Evolutionary conservation across 139 green algal species (phyloP).

Genomic region (Coelastrella sp.): DNA sequence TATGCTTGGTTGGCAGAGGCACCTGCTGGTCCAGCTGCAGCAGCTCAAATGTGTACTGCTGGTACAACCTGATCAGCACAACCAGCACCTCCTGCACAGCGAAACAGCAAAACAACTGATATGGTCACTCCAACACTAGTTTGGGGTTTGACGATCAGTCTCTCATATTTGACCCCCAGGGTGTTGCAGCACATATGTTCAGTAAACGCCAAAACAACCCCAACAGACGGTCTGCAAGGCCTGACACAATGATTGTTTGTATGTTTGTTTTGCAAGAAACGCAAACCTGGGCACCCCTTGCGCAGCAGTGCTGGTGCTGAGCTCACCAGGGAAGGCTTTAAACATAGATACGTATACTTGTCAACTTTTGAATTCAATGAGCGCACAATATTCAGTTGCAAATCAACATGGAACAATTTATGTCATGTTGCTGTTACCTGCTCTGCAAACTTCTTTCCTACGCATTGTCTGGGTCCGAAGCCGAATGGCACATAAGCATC

Average conservation of each 20-base stretch:
- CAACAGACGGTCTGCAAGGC: no score
- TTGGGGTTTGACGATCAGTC: no score
- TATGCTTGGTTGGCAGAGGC: conserved; percentile 54
- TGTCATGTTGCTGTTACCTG: conserved; percentile 12
- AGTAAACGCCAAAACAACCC: not conserved
- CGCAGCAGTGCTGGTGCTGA: no score
- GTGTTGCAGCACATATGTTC: not conserved
- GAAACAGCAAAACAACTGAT: not conserved
- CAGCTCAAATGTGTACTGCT: conserved; percentile 62
- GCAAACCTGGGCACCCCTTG: no score
- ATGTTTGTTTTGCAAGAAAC: no score
- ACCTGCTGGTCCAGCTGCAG: conserved; percentile 50
- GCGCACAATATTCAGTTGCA: not conserved
- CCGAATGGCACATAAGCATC: conserved; percentile 58
- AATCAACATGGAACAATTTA: no score
- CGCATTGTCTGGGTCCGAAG: conserved; percentile 44
- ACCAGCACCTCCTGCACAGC: conserved; percentile 13
- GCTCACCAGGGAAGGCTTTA: no score
- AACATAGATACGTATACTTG: no score
- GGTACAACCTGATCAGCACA: conserved; percentile 60
- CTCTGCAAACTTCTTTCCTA: conserved; percentile 60
- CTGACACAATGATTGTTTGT: no score
- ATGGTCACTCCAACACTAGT: not conserved
- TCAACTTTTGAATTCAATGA: not conserved
- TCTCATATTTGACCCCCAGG: no score